These are phyloP conservation scores for Penicillium mononematosum DNA, from an alignment of 495 filamentous ascomycete species.

Conservation along the genomic window DNA sequence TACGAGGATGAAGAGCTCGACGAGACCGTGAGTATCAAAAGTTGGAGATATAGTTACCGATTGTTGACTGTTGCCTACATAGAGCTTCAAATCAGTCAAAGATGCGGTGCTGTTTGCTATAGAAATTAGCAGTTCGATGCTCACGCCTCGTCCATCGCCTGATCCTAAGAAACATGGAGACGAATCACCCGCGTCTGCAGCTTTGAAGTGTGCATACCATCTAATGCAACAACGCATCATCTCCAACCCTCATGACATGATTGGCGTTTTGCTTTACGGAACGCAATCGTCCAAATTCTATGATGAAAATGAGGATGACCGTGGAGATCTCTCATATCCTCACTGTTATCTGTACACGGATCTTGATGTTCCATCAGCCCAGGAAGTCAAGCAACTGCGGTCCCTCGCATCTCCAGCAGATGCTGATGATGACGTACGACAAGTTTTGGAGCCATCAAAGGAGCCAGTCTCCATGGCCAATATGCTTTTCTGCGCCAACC, in stretches of 20 bases:
- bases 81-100: constrained; percentile 90
- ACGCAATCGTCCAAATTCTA: constrained; percentile 84
- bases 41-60: constrained; percentile 8
- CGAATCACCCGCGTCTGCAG: constrained; percentile 72
- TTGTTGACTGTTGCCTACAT: constrained; percentile 7
- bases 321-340: constrained; percentile 68
- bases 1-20: constrained; percentile 70
- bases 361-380: constrained; percentile 80
- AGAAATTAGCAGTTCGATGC: constrained; percentile 89
- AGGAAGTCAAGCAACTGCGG: constrained; percentile 79
- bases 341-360: constrained; percentile 92
- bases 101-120: constrained; percentile 98
- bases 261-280: constrained; percentile 92
- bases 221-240: constrained; percentile 99
- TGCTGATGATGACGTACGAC: constrained; percentile 60
- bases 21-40: constrained; percentile 56
- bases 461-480: constrained; percentile 81
- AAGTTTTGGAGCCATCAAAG: constrained; percentile 66
- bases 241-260: constrained; percentile 94
- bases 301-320: constrained; percentile 60
- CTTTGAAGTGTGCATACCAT: constrained; percentile 89
- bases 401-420: constrained; percentile 69
- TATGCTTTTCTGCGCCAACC: constrained; percentile 90
- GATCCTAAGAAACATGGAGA: constrained; percentile 69
- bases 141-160: constrained; percentile 60